These are phyloP conservation scores for Fagus sylvatica DNA, from an alignment of 306 rosid genomes.

Conservation along the genomic window DNA sequence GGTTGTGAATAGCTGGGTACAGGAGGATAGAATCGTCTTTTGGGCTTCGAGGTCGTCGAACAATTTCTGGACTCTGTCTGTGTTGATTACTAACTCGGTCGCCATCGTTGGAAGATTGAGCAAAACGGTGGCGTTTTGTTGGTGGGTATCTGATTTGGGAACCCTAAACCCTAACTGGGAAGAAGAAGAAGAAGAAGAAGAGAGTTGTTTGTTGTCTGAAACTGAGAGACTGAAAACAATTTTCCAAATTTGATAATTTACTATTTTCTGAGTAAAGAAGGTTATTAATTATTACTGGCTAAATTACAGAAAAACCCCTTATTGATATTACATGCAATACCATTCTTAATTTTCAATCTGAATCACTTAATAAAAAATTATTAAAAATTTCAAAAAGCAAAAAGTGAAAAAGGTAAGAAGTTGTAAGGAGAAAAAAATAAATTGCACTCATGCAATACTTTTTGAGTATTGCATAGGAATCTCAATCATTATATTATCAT, in stretches of 20 bases:
- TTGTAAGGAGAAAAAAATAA: too few relatives aligned
- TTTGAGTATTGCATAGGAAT: too few relatives aligned
- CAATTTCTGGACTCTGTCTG: slow-evolving; percentile 53
- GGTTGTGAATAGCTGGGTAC: slow-evolving; percentile 54
- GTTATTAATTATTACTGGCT: not conserved
- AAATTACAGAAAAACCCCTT: not conserved
- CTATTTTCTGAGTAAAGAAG: not conserved
- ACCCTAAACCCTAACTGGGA: slow-evolving; percentile 32
- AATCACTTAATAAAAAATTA: too few relatives aligned
- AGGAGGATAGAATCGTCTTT: slow-evolving; percentile 46
- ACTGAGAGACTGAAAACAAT: not conserved
- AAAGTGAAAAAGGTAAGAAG: too few relatives aligned
- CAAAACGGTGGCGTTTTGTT: not conserved
- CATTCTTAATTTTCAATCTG: too few relatives aligned
- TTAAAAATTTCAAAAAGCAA: too few relatives aligned
- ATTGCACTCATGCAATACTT: too few relatives aligned
- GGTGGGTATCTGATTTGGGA: not conserved
- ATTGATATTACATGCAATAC: too few relatives aligned
- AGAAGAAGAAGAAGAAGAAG: slow-evolving; percentile 8
- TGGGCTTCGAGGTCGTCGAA: slow-evolving; percentile 61
- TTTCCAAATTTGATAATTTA: not conserved
- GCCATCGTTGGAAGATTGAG: slow-evolving; percentile 39
- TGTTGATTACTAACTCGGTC: slow-evolving; percentile 37
- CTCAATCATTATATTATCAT: not conserved
- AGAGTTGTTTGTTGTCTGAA: not conserved